Percentiles rank a stretch among this genome's conserved stretches.
Evolutionary conservation across 2,329 filamentous ascomycete species (phyloP).

Genomic region (Xylariaceae sp.): DNA sequence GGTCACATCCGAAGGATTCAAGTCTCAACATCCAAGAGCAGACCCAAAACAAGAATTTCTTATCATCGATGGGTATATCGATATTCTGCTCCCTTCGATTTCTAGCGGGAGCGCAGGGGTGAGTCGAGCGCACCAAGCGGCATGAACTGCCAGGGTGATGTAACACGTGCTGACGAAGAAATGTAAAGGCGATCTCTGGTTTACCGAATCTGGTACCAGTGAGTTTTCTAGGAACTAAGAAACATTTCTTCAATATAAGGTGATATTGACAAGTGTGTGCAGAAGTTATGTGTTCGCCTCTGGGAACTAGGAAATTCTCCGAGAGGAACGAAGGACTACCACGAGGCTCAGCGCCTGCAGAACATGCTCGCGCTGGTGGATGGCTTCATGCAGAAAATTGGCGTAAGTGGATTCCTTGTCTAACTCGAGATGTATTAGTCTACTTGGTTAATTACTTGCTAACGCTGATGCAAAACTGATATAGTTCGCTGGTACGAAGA

Average conservation of each 20-base stretch:
- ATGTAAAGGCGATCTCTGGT: constrained; percentile 2
- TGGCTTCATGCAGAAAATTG: constrained; percentile 9
- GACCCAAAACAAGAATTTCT: constrained; percentile 7
- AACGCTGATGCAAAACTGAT: too few relatives aligned
- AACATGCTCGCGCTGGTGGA: constrained; percentile 4
- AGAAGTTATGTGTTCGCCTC: constrained; percentile 4
- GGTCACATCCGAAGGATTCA: constrained; percentile 7
- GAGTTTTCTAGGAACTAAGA: neutral
- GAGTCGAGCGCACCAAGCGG: neutral
- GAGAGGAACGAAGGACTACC: constrained; percentile 1
- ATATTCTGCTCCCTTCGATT: constrained; percentile 12
- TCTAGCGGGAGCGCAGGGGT: constrained; percentile 12
- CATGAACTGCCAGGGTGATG: neutral
- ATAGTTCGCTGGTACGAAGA: constrained; percentile 10
- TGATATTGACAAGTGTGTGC: neutral
- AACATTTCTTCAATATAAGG: neutral
- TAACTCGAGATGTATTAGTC: neutral
- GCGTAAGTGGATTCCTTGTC: constrained; percentile 2
- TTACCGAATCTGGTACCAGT: constrained; percentile 3
- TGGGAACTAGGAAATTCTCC: constrained; percentile 5
- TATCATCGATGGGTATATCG: constrained; percentile 15
- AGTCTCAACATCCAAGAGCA: constrained; percentile 3
- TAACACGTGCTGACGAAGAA: too few relatives aligned
- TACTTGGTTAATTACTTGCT: too few relatives aligned
- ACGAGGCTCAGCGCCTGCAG: constrained; percentile 7